phyloP scores from a whole-genome alignment of 2,329 filamentous ascomycete genomes.

The Xylariaceae sp. region DNA sequence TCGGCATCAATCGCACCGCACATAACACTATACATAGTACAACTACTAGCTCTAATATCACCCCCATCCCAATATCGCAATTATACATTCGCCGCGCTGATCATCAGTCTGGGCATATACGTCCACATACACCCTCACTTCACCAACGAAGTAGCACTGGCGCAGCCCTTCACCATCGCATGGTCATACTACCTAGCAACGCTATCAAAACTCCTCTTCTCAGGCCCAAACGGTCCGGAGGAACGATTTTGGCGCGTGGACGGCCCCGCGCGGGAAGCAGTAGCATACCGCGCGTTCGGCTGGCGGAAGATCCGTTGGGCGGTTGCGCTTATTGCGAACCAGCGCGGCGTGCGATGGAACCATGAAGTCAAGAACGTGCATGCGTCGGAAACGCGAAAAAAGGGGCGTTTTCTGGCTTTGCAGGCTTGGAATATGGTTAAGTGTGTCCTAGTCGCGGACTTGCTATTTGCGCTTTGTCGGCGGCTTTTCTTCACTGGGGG shows the following conservation, averaged over 20 bases:
- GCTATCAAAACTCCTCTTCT: too few species aligned
- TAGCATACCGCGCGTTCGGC: not conserved
- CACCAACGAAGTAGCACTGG: not conserved
- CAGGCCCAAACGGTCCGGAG: too few species aligned
- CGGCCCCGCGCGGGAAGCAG: not conserved
- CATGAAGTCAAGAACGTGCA: constrained; percentile 8
- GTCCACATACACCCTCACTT: not conserved
- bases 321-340: not conserved
- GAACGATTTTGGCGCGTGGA: too few species aligned
- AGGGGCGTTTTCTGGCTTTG: not conserved
- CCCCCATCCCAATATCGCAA: too few species aligned
- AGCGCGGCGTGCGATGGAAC: constrained; percentile 6
- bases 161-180: not conserved
- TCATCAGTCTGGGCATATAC: not conserved
- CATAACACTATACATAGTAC: not conserved
- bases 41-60: not conserved
- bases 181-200: too few species aligned
- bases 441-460: too few species aligned
- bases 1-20: not conserved
- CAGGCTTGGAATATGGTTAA: too few species aligned
- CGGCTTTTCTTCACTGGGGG: too few species aligned
- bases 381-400: not conserved
- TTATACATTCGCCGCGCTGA: not conserved
- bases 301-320: constrained; percentile 6
- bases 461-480: too few species aligned